Base-by-base conservation (phyloP, 1,139 yeast species). In the Debaryomycetaceae sp. region DNA sequence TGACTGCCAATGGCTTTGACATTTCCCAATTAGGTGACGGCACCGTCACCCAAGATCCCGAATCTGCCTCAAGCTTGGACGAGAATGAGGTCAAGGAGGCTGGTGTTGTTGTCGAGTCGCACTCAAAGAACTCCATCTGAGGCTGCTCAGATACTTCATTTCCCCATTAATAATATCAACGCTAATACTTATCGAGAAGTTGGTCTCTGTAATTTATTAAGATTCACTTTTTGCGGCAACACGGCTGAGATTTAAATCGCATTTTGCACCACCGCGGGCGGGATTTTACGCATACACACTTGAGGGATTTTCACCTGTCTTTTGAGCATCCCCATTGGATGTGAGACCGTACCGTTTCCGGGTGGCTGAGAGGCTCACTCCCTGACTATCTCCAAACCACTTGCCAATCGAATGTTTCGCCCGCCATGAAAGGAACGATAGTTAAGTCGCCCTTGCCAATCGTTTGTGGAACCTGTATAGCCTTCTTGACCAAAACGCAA, bases 401-500 rank as follows among this genome's bases (percentile, higher is more conserved):
- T n/a, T 75, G 55, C 88, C 95, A 91, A 22, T 67, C 51, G 30
- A 91, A 65, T 35, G 64, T 71, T 34, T 83, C 78, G 14, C 95
- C 96, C 9, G 96, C 89, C 47, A 69, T 72, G 65, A 91, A 91
- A n/a, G 97, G 97, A 15, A 86, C 91, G 26, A 91, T 88, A 6
- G 66, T 63, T 20, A 78, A 53, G 4, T 61, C 66, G 23, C 49
- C 64, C 38, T 61, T 56, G 10, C 70, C 61, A 34, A 84, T 63
- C 5, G 65, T 49, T 19, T 77, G 79, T 2, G 95, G 94, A 16
- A 86, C 75, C 4, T 48, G 52, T 37, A 61, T 66, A 18, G 66
- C 61, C 28, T 72, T 60, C 50, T 67, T 72, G 27, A 74, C 72
- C 35, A 83, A 53, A 37, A 64, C 56, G 38, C 74, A 71, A 34